Evolutionary conservation across 192 early-diverging fungal genomes (phyloP), one percentile per base, ranked within the genome.

Genomic region (Coemansia umbellata): DNA sequence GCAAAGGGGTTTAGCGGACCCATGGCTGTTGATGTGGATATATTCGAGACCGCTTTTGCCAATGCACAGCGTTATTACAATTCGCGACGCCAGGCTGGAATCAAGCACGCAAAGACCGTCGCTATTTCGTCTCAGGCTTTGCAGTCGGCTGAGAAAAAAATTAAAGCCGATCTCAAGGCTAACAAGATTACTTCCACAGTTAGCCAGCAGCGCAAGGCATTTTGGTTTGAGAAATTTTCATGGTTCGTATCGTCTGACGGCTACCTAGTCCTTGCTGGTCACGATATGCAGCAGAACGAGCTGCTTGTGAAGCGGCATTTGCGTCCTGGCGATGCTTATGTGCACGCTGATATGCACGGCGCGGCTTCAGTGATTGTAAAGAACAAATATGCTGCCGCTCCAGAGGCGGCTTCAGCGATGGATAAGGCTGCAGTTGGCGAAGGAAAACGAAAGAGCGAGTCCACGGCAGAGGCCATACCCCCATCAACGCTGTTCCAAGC

Each of bases 141-240:
- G 44, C 91, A 95, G 71, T 84, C 84, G 27, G 93, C 92, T 7
- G 93, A 97, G 70, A 82, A 84, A 30, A 97, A 95, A 67, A 95
- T 96, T 51, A 66, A 81, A 27, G 76, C 83, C 31, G 91, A 93
- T 36, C 60, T 97, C 19, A 84, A 88, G 50, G 81, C 85, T 27
- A 86, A 84, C 43, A 82, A 84, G 42, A 82, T 84, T n/a, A 89
- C 83, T 0, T 79, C 85, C 0, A 83, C 82, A 5, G 93, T 94
- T 47, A 85, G 81, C 35, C 86, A 91, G 58, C 83, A 86, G 50
- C 90, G 97, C 53, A 94, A 92, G 51, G 91, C 91, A 13, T 89
- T 85, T 31, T 99, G 95, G 95, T 99, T 99, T 74, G 97, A 99
- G 70, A 95, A 94, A 76, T 99, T 98, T 53, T 54, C 91, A 24